Evolutionary conservation across 2,329 filamentous ascomycete genomes (phyloP), one percentile per base, ranked within the genome.

Genomic region (Monosporascus sp.): DNA sequence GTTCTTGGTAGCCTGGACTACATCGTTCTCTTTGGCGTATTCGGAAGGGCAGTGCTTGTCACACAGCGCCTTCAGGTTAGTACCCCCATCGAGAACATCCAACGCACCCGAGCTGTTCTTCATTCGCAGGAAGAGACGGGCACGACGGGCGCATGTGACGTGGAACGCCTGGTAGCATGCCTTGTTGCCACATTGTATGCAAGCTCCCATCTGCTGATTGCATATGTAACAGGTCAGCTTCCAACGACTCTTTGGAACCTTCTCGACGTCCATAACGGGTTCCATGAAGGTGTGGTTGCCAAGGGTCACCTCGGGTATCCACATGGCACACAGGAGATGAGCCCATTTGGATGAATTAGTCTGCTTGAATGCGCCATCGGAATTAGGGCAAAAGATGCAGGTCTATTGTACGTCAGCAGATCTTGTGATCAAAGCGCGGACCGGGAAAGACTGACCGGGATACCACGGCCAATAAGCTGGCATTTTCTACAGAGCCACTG

Each of bases 401-500:
- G 90, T 95, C 85, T 87, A 54, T 27, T 53, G 25, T 25, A 39
- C 50, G 14, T 22, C 49, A 57, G 56, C 49, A 53, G 50, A 38
- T 18, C 27, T 15, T 14, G 37, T 20, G 45, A 51, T 17, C 37
- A 44, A 52, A 49, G 53, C 22, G 49, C 4, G 48, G 50, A 50
- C 38, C 49, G 50, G 39, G 31, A 35, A 43, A 47, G 20, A 74
- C 82, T 78, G 72, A 89, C 86, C 61, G 92, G 91, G 62, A 93
- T 87, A 48, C 92, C 92, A 61, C 92, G 87, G 47, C 94, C 94
- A 68, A 97, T 93, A 57, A 97, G 80, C 73, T 97, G 92, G 73
- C 94, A 99, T 72, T 97, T 96, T 53, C 94, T 84, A 73, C 94
- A 99, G 48, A 97, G 81, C 94, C 94, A 99, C 71, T 99, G 94